Percentiles rank a stretch among this genome's conserved stretches.
These are phyloP conservation scores for Tagetes erecta DNA, from an alignment of 129 eudicot genomes.

Conservation along the genomic window DNA sequence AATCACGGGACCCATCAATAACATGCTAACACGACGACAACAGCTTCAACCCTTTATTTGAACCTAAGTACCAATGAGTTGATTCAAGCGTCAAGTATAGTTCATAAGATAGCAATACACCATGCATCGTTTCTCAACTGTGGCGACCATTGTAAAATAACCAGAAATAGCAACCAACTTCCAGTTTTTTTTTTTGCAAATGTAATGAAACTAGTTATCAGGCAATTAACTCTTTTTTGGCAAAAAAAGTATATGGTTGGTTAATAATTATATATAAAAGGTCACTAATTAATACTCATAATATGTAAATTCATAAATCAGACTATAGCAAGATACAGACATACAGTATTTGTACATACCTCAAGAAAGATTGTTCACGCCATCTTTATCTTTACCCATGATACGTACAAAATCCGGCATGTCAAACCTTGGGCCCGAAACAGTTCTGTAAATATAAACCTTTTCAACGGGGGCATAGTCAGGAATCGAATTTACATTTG, in stretches of 20 bases:
- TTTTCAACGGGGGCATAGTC: conserved; percentile 71
- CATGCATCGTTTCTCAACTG: background rate
- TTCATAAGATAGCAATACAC: background rate
- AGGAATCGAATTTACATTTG: conserved; percentile 54
- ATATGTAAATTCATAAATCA: background rate
- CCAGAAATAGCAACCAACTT: background rate
- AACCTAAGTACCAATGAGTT: background rate
- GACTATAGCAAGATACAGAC: conserved; percentile 1
- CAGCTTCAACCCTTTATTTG: conserved; percentile 34
- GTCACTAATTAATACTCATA: background rate
- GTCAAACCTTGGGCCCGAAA: conserved; percentile 82
- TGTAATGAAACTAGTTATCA: background rate
- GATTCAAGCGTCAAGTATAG: background rate
- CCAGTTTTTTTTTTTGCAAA: background rate
- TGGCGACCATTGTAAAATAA: background rate
- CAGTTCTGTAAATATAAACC: conserved; percentile 76
- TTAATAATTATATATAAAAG: background rate
- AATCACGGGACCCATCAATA: too few species aligned
- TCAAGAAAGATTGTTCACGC: conserved; percentile 31
- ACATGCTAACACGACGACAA: conserved; percentile 2
- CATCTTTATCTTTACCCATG: conserved; percentile 47
- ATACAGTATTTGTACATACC: conserved; percentile 27
- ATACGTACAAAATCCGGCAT: conserved; percentile 75
- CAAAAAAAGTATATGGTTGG: background rate
- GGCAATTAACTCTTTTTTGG: background rate